Evolutionary conservation across 371 early-diverging fungal species (phyloP).

Genomic region (Paraphysoderma sedebokerense): DNA sequence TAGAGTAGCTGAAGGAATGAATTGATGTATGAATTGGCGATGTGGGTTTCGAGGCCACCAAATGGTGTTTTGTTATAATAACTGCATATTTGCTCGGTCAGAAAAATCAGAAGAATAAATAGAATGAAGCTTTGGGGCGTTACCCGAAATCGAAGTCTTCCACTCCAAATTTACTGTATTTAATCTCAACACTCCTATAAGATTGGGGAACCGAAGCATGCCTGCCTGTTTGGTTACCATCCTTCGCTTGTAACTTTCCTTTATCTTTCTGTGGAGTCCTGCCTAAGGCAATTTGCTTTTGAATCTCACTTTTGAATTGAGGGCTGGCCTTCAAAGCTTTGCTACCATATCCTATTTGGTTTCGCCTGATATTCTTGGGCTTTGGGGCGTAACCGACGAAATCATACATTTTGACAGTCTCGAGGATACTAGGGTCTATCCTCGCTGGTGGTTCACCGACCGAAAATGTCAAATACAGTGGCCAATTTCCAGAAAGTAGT

Average conservation of each 20-base stretch:
- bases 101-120: too few relatives aligned
- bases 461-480: constrained; percentile 31
- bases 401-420: too few relatives aligned
- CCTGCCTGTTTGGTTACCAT: too few relatives aligned
- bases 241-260: too few relatives aligned
- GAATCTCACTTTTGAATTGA: not conserved
- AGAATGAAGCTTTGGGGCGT: too few relatives aligned
- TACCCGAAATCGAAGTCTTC: constrained; percentile 95
- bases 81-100: too few relatives aligned
- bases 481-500: constrained; percentile 50
- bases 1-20: constrained; percentile 69
- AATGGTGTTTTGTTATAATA: constrained; percentile 71
- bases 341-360: constrained; percentile 52
- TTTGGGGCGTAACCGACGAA: too few relatives aligned
- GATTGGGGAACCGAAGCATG: not conserved
- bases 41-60: constrained; percentile 81
- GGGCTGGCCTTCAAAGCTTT: constrained; percentile 1
- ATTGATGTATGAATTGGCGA: constrained; percentile 75
- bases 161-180: constrained; percentile 63
- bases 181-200: too few relatives aligned
- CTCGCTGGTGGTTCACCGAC: constrained; percentile 46
- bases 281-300: too few relatives aligned
- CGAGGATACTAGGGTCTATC: constrained; percentile 52
- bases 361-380: constrained; percentile 51
- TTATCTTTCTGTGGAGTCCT: too few relatives aligned